Evolutionary conservation across 2,329 filamentous ascomycete genomes (phyloP), one percentile per base, ranked within the genome.

Genomic region (Cytospora piceicola): DNA sequence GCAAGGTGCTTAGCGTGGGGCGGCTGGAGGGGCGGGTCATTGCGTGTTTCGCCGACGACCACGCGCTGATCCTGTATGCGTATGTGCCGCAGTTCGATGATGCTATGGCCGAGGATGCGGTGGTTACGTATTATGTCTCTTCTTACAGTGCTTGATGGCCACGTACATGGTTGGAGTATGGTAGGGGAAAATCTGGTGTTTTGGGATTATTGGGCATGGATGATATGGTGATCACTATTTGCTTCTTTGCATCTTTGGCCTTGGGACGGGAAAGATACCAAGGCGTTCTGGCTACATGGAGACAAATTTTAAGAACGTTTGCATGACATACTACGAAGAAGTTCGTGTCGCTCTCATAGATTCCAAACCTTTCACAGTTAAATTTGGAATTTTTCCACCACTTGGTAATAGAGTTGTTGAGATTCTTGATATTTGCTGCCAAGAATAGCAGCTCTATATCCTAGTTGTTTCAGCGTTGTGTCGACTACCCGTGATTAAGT

Each of bases 1-100:
- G 93, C 36, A 88, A 87, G 70, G 94, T 98, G n/a, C 82, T 99
- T 70, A 96, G 93, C 76, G 94, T 98, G 15, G 94, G 94, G 1
- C 84, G 94, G 59, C 80, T 98, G 34, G 94, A 95, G 71, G 94
- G 93, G 0, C 85, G 93, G 70, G 94, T 98, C 60, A 95, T 98
- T 80, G 95, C 94, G 64, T 97, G 94, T 75, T 93, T 96, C 76
- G 88, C 88, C 49, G 84, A 95, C 73, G 90, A 92, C 61, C 89
- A 93, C 75, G 91, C 92, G 2, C 76, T 96, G 68, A 92, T 95
- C 51, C 80, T 95, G 30, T 95, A 95, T 73, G 92, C 95, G 3
- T 95, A 93, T 71, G 82, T 95, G 36, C 84, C 89, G 17, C 86
- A 88, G 70, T 88, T 89, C 61, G 90, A 93, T 65, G 88, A 89